These are phyloP conservation scores for Claviceps africana DNA, from an alignment of 2,329 filamentous ascomycete genomes.

Conservation along the genomic window DNA sequence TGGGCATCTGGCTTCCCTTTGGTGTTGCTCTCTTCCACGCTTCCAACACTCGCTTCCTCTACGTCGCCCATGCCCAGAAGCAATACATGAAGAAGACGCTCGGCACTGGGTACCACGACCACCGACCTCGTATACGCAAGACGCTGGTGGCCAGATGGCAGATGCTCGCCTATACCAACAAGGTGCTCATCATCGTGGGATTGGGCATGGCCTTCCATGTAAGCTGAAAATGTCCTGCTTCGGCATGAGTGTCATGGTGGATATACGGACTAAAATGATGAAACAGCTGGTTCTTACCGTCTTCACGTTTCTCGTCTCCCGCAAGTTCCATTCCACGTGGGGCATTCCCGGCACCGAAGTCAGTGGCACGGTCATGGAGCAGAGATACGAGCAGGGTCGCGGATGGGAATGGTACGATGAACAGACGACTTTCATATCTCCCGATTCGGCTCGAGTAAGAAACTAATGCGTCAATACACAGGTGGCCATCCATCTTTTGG, in stretches of 20 bases:
- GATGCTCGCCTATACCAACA: conserved; percentile 30
- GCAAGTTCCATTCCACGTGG: conserved; percentile 49
- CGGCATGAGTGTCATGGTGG: background rate
- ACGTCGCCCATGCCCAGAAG: conserved; percentile 41
- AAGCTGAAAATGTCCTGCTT: conserved; percentile 7
- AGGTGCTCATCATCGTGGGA: conserved; percentile 35
- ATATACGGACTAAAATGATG: background rate
- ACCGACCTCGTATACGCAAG: conserved; percentile 8
- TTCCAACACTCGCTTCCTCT: conserved; percentile 45
- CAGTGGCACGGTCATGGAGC: conserved; percentile 36
- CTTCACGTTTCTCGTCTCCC: conserved; percentile 48
- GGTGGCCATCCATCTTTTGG: conserved; percentile 51
- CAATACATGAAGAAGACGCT: conserved; percentile 18
- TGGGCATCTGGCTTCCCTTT: conserved; percentile 50
- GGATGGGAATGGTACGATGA: conserved; percentile 50
- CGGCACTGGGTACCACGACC: conserved; percentile 3
- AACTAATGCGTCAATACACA: conserved; percentile 9
- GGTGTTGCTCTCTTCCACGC: conserved; percentile 54
- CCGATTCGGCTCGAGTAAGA: background rate
- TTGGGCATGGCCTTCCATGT: conserved; percentile 44
- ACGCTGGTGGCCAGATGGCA: conserved; percentile 23
- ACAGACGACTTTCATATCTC: background rate
- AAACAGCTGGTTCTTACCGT: conserved; percentile 41
- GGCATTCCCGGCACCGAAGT: conserved; percentile 49
- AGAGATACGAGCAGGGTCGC: conserved; percentile 28